phyloP scores from a whole-genome alignment of 2,329 filamentous ascomycete genomes.

The Lasiodiplodia citricola region DNA sequence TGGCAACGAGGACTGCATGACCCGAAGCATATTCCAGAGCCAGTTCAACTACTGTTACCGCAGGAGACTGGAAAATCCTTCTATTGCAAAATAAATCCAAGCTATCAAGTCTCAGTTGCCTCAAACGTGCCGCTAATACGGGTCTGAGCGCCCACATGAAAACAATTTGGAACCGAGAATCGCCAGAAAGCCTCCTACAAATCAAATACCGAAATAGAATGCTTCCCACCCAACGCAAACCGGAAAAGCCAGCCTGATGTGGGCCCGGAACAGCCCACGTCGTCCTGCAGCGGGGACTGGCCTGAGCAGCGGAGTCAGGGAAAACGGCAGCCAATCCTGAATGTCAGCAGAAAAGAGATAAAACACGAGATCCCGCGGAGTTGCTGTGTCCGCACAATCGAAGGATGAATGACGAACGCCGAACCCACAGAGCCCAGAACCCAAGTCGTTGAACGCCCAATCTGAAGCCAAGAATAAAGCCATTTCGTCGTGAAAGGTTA shows the following conservation, averaged over 20 bases:
- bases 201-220: conserved; percentile 10
- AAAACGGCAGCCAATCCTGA: not conserved
- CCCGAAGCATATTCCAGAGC: not conserved
- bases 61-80: not conserved
- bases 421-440: not conserved
- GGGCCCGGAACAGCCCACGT: not conserved
- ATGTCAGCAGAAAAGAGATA: not conserved
- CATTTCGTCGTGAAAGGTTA: not conserved
- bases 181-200: not conserved
- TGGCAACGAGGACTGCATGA: not conserved
- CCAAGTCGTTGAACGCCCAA: not conserved
- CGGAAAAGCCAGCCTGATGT: not conserved
- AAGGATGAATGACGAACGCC: not conserved
- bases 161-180: not conserved
- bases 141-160: not conserved
- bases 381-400: not conserved
- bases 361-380: not conserved
- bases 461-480: not conserved
- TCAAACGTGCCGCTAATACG: not conserved
- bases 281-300: not conserved
- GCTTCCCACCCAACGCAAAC: not conserved
- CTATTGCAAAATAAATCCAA: not conserved
- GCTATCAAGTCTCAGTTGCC: not conserved
- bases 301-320: not conserved
- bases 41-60: not conserved